phyloP scores from a whole-genome alignment of 202 grass and related monocot species.

The Dendrocalamus latiflorus region DNA sequence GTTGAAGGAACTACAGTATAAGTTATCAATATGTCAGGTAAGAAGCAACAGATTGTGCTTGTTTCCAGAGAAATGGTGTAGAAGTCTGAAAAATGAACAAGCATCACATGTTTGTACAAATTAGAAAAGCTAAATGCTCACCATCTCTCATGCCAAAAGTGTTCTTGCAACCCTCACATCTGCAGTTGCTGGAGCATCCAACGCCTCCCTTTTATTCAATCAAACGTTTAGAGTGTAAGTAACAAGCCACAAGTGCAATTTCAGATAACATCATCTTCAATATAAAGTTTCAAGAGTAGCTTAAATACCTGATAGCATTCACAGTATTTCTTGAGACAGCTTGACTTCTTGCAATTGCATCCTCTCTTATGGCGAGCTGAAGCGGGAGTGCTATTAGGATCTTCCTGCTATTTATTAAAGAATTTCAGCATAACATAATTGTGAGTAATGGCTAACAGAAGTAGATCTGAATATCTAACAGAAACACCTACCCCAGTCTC shows the following conservation, averaged over 20 bases:
- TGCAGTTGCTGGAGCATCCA: constrained; percentile 87
- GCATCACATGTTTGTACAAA: background rate
- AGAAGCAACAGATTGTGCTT: background rate
- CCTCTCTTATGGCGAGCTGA: constrained; percentile 95
- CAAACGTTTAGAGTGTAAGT: constrained; percentile 25
- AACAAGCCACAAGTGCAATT: constrained; percentile 6
- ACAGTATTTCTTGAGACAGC: constrained; percentile 97
- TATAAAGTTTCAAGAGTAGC: background rate
- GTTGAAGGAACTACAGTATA: background rate
- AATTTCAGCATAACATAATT: constrained; percentile 15
- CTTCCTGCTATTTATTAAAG: constrained; percentile 57
- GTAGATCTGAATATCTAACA: constrained; percentile 1
- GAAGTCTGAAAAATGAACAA: background rate
- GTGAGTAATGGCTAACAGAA: background rate
- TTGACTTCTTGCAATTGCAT: constrained; percentile 99
- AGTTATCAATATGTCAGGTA: background rate
- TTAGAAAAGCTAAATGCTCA: constrained; percentile 31
- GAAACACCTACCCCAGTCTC: constrained; percentile 59
- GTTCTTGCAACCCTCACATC: constrained; percentile 94
- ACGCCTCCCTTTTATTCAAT: constrained; percentile 74
- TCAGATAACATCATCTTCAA: constrained; percentile 13
- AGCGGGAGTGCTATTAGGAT: constrained; percentile 80
- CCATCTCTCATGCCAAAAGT: constrained; percentile 87
- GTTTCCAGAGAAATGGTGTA: background rate
- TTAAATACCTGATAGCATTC: constrained; percentile 93